Conservation (phyloP, 2,329 filamentous ascomycete species). For the Chaetomium strumarium region DNA sequence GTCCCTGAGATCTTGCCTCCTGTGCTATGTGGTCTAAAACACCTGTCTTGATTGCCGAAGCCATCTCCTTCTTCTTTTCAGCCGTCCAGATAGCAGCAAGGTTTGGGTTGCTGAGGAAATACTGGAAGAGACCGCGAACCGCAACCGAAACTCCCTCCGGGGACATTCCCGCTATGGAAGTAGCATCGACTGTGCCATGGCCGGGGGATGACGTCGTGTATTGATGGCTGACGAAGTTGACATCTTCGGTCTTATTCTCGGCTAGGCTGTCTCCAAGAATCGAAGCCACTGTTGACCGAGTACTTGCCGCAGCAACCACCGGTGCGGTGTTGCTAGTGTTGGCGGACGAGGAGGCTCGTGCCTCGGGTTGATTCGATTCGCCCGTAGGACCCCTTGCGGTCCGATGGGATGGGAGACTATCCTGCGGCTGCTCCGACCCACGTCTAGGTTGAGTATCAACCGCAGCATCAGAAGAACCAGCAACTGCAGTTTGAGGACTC, state of each 20-base stretch:
- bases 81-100: neutral
- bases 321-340: no score
- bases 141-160: neutral
- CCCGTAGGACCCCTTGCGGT: no score
- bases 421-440: no score
- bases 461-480: no score
- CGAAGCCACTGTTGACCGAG: no score
- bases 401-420: no score
- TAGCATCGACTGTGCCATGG: neutral
- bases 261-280: neutral
- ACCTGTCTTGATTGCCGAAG: neutral
- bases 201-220: neutral
- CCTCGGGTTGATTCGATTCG: no score
- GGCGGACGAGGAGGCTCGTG: no score
- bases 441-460: no score
- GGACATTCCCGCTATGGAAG: neutral
- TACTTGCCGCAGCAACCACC: no score
- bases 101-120: neutral
- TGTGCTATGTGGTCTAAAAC: slow-evolving; percentile 1
- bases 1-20: neutral
- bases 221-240: neutral
- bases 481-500: no score
- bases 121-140: neutral
- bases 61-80: neutral
- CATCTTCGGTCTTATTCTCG: neutral